Percentiles rank a stretch among this genome's conserved stretches.
These are phyloP conservation scores for Amoebophrya sp. DNA, from an alignment of 169 alveolate genomes.

Conservation along the genomic window DNA sequence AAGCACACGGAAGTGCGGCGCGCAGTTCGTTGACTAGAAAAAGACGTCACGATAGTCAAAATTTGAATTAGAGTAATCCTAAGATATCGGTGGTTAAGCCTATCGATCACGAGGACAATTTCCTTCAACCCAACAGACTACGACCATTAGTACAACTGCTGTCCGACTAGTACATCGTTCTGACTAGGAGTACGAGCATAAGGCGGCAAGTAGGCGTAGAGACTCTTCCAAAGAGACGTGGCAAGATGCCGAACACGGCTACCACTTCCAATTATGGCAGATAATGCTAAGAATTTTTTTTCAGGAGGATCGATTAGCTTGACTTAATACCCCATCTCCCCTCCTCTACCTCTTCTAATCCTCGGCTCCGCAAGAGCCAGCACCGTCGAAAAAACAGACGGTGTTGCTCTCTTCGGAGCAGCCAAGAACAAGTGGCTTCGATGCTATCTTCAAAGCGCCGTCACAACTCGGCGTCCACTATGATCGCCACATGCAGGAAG, in stretches of 20 bases:
- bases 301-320: not conserved
- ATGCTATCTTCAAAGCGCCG: not conserved
- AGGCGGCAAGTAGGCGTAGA: not conserved
- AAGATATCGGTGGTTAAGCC: no score
- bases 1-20: no score
- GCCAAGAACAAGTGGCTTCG: not conserved
- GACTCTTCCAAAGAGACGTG: not conserved
- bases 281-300: not conserved
- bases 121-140: no score
- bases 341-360: not conserved
- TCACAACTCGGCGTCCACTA: not conserved
- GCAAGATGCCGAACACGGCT: not conserved
- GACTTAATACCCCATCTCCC: not conserved
- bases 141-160: no score
- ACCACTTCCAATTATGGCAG: not conserved
- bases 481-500: not conserved
- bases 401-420: not conserved
- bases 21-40: no score
- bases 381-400: not conserved
- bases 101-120: no score
- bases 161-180: no score
- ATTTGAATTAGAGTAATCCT: no score
- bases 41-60: no score
- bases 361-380: not conserved
- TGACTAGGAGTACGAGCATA: no score